These are phyloP conservation scores for Debaryomyces castellii DNA, from an alignment of 805 yeast genomes.

Conservation along the genomic window DNA sequence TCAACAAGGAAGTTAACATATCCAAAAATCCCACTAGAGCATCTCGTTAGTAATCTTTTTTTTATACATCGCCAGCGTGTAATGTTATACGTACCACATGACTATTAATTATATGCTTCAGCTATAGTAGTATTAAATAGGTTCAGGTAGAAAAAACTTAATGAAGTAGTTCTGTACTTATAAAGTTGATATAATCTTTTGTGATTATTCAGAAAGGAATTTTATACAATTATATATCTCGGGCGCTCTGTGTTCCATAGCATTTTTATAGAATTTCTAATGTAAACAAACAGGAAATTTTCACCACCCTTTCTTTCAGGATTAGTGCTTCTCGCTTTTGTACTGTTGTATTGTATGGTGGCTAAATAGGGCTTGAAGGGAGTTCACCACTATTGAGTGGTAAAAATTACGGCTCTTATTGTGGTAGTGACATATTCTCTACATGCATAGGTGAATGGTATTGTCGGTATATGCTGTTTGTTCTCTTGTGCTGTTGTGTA, in stretches of 20 bases:
- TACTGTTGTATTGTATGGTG: not conserved
- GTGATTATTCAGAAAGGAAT: not conserved
- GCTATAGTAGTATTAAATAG: not conserved
- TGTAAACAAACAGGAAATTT: slow-evolving; percentile 1
- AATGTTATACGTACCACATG: slow-evolving; percentile 10
- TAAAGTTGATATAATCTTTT: not conserved
- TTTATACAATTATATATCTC: not conserved
- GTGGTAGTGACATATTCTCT: not conserved
- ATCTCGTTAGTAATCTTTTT: slow-evolving; percentile 3
- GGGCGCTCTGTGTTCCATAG: not conserved
- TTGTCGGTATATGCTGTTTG: not conserved
- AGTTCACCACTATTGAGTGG: not conserved
- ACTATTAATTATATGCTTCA: not conserved
- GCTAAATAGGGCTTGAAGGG: not conserved
- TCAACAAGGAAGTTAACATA: slow-evolving; percentile 94
- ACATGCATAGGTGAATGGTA: not conserved
- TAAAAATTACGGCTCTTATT: not conserved
- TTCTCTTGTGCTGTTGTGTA: too few relatives aligned
- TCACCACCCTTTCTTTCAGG: slow-evolving; percentile 1
- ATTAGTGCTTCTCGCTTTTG: not conserved
- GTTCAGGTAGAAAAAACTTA: not conserved
- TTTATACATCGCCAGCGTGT: not conserved
- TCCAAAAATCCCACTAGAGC: slow-evolving; percentile 88
- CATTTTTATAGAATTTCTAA: not conserved
- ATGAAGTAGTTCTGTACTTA: not conserved